Conservation (phyloP, 148 eudicot species). For the Cornus florida region DNA sequence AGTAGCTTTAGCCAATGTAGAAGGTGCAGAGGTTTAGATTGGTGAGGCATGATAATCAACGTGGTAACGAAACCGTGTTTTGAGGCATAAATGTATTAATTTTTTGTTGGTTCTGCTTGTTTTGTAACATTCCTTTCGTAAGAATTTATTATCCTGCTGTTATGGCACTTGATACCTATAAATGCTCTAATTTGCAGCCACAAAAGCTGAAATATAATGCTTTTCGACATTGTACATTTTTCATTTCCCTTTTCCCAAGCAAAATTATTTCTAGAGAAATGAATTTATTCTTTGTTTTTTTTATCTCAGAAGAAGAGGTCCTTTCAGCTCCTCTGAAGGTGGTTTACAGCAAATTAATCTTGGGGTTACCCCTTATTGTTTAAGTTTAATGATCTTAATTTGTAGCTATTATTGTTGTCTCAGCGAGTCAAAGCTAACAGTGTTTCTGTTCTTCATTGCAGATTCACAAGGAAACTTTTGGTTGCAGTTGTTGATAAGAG, state of each 20-base stretch:
- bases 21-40: no score
- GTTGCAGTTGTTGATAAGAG: constrained; percentile 71
- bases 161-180: background rate
- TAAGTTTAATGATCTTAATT: background rate
- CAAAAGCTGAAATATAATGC: background rate
- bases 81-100: no score
- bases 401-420: constrained; percentile 1
- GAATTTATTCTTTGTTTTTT: constrained; percentile 10
- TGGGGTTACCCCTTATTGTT: constrained; percentile 50
- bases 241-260: background rate
- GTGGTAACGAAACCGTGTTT: no score
- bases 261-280: no score
- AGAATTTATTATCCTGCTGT: background rate
- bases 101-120: no score
- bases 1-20: no score
- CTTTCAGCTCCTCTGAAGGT: constrained; percentile 90
- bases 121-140: no score
- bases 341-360: constrained; percentile 84
- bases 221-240: background rate
- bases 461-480: constrained; percentile 75
- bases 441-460: constrained; percentile 27
- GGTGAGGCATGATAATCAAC: no score
- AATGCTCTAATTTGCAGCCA: no score
- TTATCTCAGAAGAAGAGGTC: constrained; percentile 68
- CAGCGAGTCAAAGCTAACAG: background rate